Conservation (phyloP, 2,329 filamentous ascomycete genomes). For the Plectosphaerella cucumerina region DNA sequence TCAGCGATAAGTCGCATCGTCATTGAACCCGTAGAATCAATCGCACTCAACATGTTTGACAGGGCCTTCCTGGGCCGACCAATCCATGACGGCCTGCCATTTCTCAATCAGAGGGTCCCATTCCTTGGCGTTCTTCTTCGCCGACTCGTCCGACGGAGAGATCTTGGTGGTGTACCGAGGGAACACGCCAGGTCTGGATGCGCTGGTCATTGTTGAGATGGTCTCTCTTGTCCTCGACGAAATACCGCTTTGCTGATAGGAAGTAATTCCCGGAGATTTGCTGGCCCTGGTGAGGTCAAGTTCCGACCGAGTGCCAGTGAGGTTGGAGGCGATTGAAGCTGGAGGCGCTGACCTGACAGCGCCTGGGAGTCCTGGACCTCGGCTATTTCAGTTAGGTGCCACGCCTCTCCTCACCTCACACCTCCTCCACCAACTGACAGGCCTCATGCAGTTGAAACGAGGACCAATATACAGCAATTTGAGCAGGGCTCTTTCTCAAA, state of each 20-base stretch:
- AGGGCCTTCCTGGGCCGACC: slow-evolving; percentile 3
- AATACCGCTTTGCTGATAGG: too few relatives aligned
- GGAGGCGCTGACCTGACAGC: background rate
- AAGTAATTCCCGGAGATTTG: too few relatives aligned
- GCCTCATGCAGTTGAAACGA: too few relatives aligned
- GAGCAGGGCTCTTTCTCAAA: too few relatives aligned
- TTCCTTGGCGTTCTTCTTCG: background rate
- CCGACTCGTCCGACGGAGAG: background rate
- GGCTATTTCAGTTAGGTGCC: background rate
- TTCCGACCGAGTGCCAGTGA: too few relatives aligned
- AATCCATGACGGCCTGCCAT: slow-evolving; percentile 4
- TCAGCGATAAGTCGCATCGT: background rate
- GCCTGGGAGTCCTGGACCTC: too few relatives aligned
- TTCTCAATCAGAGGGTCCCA: slow-evolving; percentile 4
- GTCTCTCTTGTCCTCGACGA: background rate
- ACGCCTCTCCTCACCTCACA: background rate
- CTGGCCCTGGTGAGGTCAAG: too few relatives aligned
- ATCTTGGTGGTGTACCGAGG: slow-evolving; percentile 1
- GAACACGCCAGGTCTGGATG: background rate
- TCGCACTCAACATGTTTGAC: slow-evolving; percentile 4
- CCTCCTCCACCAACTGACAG: too few relatives aligned
- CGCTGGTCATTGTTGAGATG: background rate
- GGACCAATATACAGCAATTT: too few relatives aligned
- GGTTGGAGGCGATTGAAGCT: background rate
- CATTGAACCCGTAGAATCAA: too few relatives aligned